Evolutionary conservation across 768 basidiomycete genomes (phyloP).

Genomic region (Butyriboletus loyo): DNA sequence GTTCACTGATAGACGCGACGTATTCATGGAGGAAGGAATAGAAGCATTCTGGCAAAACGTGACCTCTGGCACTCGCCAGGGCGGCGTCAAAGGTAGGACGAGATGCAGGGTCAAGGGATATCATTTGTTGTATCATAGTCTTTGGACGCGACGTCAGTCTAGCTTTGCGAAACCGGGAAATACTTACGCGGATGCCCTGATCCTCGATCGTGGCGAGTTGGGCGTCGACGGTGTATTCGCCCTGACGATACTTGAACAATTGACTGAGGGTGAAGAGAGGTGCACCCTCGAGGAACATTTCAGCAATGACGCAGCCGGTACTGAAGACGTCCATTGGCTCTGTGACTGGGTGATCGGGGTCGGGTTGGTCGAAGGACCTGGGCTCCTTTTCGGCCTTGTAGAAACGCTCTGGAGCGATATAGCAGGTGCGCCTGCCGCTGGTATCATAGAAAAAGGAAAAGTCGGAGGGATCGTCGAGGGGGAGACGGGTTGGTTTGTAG

Average conservation of each 20-base stretch:
- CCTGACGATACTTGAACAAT: slow-evolving; percentile 89
- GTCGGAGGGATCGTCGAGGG: slow-evolving; percentile 94
- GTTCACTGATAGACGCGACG: slow-evolving; percentile 73
- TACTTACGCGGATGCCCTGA: slow-evolving; percentile 71
- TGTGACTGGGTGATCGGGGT: slow-evolving; percentile 76
- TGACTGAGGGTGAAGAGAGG: slow-evolving; percentile 93
- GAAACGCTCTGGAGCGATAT: slow-evolving; percentile 95
- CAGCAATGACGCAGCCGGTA: slow-evolving; percentile 90
- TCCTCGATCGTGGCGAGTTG: slow-evolving; percentile 78
- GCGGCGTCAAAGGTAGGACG: slow-evolving; percentile 83
- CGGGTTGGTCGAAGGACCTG: slow-evolving; percentile 46
- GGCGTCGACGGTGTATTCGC: slow-evolving; percentile 72
- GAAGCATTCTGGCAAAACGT: slow-evolving; percentile 88
- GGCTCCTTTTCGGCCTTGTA: slow-evolving; percentile 76
- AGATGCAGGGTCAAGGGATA: slow-evolving; percentile 68
- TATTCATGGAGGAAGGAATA: slow-evolving; percentile 95
- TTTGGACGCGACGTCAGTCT: slow-evolving; percentile 36
- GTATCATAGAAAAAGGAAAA: slow-evolving; percentile 99
- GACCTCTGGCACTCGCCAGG: slow-evolving; percentile 69
- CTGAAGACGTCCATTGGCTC: slow-evolving; percentile 99
- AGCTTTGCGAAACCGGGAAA: background rate
- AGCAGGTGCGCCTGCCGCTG: slow-evolving; percentile 89
- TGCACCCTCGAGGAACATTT: slow-evolving; percentile 92
- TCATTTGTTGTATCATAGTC: slow-evolving; percentile 89
- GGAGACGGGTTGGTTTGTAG: slow-evolving; percentile 94